These are phyloP conservation scores for Aspergillus amoenus DNA, from an alignment of 2,329 filamentous ascomycete species.

Conservation along the genomic window DNA sequence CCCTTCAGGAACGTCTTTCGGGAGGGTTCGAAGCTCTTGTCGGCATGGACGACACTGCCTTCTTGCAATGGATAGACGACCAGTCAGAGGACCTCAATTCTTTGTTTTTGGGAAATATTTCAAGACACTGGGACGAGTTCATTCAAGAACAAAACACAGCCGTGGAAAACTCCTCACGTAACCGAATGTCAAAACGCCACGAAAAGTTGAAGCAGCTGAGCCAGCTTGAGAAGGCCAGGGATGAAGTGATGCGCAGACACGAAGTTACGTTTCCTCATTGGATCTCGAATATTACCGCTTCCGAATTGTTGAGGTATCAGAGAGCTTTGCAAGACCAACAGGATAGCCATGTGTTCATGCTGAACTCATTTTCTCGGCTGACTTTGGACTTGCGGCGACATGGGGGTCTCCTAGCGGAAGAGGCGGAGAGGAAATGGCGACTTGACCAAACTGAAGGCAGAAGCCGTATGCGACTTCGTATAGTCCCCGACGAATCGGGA, in stretches of 20 bases:
- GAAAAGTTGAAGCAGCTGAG: slow-evolving; percentile 83
- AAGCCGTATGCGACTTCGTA: slow-evolving; percentile 87
- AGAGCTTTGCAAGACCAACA: slow-evolving; percentile 88
- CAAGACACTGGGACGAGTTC: slow-evolving; percentile 84
- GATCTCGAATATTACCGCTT: slow-evolving; percentile 92
- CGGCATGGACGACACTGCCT: slow-evolving; percentile 84
- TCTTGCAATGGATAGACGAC: slow-evolving; percentile 83
- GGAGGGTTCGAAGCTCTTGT: slow-evolving; percentile 80
- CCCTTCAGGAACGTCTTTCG: slow-evolving; percentile 69
- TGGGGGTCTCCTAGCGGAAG: slow-evolving; percentile 74
- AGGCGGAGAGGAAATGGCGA: slow-evolving; percentile 73
- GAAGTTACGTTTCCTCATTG: slow-evolving; percentile 84
- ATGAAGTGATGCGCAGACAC: slow-evolving; percentile 75
- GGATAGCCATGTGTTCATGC: slow-evolving; percentile 78
- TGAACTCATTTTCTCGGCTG: slow-evolving; percentile 73
- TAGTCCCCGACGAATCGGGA: slow-evolving; percentile 73
- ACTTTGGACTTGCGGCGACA: slow-evolving; percentile 75
- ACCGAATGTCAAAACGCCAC: slow-evolving; percentile 70
- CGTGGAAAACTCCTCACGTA: slow-evolving; percentile 72
- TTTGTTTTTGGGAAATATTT: slow-evolving; percentile 78
- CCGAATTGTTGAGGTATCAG: slow-evolving; percentile 90
- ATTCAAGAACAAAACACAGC: slow-evolving; percentile 77
- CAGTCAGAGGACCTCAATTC: slow-evolving; percentile 75
- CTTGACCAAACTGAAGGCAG: slow-evolving; percentile 93
- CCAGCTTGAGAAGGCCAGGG: slow-evolving; percentile 63